phyloP scores from a whole-genome alignment of 2,329 filamentous ascomycete species.

The Alternaria angustiovoidea region DNA sequence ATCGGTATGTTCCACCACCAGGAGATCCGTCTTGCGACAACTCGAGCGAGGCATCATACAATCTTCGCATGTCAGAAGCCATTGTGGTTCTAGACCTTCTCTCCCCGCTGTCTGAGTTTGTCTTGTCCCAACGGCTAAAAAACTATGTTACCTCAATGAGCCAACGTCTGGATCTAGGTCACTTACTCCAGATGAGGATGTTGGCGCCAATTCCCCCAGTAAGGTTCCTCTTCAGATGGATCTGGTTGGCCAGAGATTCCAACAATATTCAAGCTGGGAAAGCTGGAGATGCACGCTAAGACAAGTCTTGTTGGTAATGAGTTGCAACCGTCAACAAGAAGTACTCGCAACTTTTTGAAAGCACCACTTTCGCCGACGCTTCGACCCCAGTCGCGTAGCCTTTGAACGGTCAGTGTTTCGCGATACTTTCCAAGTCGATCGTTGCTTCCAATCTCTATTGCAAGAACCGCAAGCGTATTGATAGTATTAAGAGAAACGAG shows the following conservation, averaged over 20 bases:
- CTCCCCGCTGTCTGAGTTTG: conserved; percentile 14
- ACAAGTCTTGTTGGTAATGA: conserved; percentile 3
- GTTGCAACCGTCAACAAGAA: conserved; percentile 23
- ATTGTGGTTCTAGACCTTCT: conserved; percentile 7
- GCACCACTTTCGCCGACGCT: conserved; percentile 26
- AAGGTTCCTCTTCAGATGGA: not conserved
- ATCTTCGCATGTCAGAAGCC: conserved; percentile 20
- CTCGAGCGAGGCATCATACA: conserved; percentile 18
- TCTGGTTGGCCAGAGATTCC: conserved; percentile 11
- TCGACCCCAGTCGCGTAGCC: conserved; percentile 30
- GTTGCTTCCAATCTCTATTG: conserved; percentile 11
- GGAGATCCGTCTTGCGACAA: not conserved
- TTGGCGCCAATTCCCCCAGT: conserved; percentile 9
- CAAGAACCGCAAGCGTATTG: conserved; percentile 26
- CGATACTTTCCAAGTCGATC: not conserved
- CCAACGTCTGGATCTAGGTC: not conserved
- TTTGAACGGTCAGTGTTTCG: conserved; percentile 3
- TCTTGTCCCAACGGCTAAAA: not conserved
- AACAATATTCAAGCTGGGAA: conserved; percentile 27
- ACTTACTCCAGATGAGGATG: not conserved
- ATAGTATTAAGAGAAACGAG: conserved; percentile 28
- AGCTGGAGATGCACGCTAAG: conserved; percentile 17
- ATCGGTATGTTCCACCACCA: not conserved
- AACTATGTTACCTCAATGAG: not conserved
- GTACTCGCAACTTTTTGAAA: conserved; percentile 25